phyloP scores from a whole-genome alignment of 2,329 filamentous ascomycete species.

The Chaetothyriales sp. region DNA sequence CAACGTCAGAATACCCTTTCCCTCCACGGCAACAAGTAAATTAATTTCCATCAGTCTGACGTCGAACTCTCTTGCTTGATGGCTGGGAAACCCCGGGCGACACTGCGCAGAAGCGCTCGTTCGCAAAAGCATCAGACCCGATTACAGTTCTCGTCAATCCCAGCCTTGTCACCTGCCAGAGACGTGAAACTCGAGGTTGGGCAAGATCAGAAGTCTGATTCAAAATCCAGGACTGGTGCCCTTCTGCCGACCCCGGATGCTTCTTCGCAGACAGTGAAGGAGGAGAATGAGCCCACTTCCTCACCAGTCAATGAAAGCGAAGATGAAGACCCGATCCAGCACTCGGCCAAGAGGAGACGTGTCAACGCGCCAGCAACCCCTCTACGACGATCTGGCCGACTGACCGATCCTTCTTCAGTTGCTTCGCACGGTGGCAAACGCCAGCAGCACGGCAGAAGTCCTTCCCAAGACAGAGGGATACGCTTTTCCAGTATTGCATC shows the following conservation, averaged over 20 bases:
- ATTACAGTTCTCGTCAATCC: conserved; percentile 27
- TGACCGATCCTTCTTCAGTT: neutral
- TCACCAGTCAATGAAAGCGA: neutral
- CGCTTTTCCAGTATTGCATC: conserved; percentile 13
- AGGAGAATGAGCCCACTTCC: neutral
- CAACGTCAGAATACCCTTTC: no score
- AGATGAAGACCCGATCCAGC: neutral
- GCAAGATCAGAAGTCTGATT: conserved; percentile 18
- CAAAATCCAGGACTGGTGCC: neutral
- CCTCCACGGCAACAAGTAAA: no score
- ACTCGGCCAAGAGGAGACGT: conserved; percentile 9
- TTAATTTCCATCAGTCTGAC: neutral
- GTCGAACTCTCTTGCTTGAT: neutral
- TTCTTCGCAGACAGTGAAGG: conserved; percentile 8
- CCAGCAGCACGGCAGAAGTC: neutral
- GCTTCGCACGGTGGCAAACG: neutral
- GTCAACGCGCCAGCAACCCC: neutral
- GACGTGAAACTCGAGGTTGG: conserved; percentile 14
- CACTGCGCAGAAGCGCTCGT: neutral
- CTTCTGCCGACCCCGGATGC: conserved; percentile 11
- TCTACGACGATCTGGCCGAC: conserved; percentile 5
- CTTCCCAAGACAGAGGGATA: neutral
- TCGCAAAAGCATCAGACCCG: conserved; percentile 23
- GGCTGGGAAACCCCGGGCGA: neutral
- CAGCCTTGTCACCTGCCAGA: conserved; percentile 18